Conservation (phyloP, 169 alveolate genomes). For the Amoebophrya sp. region DNA sequence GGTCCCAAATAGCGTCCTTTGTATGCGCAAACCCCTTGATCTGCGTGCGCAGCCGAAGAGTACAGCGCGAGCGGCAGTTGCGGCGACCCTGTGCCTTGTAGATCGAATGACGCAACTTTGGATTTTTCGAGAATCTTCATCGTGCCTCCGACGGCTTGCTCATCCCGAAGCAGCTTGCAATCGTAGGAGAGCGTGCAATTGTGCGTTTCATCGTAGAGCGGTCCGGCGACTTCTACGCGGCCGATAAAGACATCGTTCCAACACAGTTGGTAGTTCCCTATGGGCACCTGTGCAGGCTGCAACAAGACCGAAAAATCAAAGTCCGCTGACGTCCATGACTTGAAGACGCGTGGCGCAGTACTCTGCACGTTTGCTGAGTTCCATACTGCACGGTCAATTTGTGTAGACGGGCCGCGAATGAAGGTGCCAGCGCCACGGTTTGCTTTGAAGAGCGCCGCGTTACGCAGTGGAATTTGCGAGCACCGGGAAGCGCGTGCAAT, state of each 20-base stretch:
- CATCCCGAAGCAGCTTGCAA: not conserved
- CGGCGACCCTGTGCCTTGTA: not conserved
- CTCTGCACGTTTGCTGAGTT: not conserved
- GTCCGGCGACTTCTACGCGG: not conserved
- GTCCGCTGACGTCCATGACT: not conserved
- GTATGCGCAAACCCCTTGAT: not conserved
- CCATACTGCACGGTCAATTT: not conserved
- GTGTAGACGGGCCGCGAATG: not conserved
- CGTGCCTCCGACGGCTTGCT: not conserved
- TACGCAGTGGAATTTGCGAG: not conserved
- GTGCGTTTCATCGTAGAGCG: not conserved
- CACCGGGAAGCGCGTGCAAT: not conserved
- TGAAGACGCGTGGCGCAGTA: not conserved
- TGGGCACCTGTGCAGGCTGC: not conserved
- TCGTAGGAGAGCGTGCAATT: not conserved
- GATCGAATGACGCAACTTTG: not conserved
- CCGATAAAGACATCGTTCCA: not conserved
- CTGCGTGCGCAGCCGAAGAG: not conserved
- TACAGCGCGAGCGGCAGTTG: not conserved
- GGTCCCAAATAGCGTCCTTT: not conserved
- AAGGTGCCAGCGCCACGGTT: not conserved
- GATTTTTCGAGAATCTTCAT: not conserved
- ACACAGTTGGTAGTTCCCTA: not conserved
- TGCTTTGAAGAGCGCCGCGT: not conserved
- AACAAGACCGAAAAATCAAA: not conserved